A percentile compares a stretch with the other conserved stretches of the same genome.
phyloP scores from a whole-genome alignment of 2,329 filamentous ascomycete genomes.

The Fusarium pilosicola region DNA sequence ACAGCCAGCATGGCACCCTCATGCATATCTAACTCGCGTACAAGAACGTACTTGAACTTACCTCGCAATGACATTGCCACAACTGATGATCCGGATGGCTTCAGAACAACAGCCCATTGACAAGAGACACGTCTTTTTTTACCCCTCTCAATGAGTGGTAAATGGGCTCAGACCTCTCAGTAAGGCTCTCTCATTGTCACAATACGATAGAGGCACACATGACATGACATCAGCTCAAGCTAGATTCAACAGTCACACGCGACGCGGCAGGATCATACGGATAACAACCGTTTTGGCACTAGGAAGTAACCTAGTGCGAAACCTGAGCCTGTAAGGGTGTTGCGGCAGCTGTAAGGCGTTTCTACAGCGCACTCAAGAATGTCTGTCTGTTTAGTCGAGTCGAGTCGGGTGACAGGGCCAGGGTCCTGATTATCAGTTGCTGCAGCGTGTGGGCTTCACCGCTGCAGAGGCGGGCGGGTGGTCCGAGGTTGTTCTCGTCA shows the following conservation, averaged over 20 bases:
- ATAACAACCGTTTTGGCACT: slow-evolving; percentile 17
- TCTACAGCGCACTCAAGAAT: background rate
- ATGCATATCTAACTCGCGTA: slow-evolving; percentile 6
- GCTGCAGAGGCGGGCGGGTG: slow-evolving; percentile 23
- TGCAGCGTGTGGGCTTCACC: slow-evolving; percentile 21
- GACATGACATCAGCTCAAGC: slow-evolving; percentile 37
- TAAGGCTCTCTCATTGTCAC: slow-evolving; percentile 13
- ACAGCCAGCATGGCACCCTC: background rate
- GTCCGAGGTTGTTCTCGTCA: slow-evolving; percentile 22
- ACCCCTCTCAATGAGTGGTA: background rate
- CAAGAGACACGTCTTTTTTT: slow-evolving; percentile 13
- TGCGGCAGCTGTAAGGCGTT: background rate
- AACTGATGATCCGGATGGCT: slow-evolving; percentile 6
- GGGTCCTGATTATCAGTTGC: slow-evolving; percentile 11
- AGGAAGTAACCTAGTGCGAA: slow-evolving; percentile 9
- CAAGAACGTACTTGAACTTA: background rate
- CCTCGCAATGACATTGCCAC: background rate
- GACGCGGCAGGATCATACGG: slow-evolving; percentile 23
- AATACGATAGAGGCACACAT: background rate
- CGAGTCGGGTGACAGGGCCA: background rate
- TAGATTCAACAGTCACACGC: slow-evolving; percentile 17
- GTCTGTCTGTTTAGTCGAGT: background rate
- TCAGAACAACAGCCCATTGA: slow-evolving; percentile 15
- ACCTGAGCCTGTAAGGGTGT: background rate
- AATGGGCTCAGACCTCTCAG: slow-evolving; percentile 12